Evolutionary conservation across 345 rosid genomes (phyloP).

Genomic region (Garcia nutans): DNA sequence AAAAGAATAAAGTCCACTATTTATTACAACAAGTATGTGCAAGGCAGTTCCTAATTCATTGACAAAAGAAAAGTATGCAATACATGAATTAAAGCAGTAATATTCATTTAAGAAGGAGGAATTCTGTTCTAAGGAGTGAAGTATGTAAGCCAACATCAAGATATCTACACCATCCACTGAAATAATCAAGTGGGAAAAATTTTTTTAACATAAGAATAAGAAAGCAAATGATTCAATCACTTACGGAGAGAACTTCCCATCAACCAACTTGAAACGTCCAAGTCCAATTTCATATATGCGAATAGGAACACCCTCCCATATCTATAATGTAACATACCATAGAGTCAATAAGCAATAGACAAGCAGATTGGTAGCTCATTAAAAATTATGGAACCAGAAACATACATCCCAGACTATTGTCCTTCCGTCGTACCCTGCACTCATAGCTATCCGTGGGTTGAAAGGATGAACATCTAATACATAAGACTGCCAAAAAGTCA

Average conservation of each 20-base stretch:
- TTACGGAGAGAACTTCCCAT: conserved; percentile 99
- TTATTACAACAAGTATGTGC: neutral
- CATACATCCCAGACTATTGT: conserved; percentile 98
- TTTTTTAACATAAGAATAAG: conserved; percentile 6
- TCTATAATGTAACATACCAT: conserved; percentile 39
- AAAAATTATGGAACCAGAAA: conserved; percentile 30
- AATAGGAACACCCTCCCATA: conserved; percentile 98
- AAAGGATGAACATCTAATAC: conserved; percentile 98
- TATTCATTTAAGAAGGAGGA: neutral
- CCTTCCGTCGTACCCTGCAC: conserved; percentile 99
- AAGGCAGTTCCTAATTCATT: neutral
- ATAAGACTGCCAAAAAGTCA: conserved; percentile 71
- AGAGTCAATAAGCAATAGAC: neutral
- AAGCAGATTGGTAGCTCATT: neutral
- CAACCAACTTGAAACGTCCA: conserved; percentile 88
- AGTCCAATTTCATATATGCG: conserved; percentile 81
- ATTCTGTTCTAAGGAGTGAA: too few relatives aligned
- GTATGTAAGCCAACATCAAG: neutral
- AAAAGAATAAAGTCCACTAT: neutral
- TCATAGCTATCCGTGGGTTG: conserved; percentile 98
- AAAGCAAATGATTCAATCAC: conserved; percentile 30
- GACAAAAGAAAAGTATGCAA: neutral
- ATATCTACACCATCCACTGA: neutral
- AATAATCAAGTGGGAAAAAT: conserved; percentile 4
- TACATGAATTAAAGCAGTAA: neutral